A percentile compares a stretch with the other conserved stretches of the same genome.
phyloP scores from a whole-genome alignment of 371 early-diverging fungal species.

The Apophysomyces sp. region DNA sequence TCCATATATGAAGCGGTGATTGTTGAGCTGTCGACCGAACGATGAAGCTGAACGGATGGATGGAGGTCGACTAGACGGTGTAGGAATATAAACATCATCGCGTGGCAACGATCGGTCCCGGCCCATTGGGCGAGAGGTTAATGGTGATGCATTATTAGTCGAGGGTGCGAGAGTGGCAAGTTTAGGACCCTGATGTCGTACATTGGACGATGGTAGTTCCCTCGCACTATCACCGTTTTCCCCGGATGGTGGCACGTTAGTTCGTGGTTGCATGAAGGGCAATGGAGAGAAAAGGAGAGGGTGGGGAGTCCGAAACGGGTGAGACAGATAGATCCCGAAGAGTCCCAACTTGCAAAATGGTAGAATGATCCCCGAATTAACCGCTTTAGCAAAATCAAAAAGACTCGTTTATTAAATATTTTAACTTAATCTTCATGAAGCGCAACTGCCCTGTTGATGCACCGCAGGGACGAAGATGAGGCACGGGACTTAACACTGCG shows the following conservation, averaged over 20 bases:
- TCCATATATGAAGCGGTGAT: slow-evolving; percentile 22
- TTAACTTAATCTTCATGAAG: background rate
- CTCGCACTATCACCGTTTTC: background rate
- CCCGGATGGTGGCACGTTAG: background rate
- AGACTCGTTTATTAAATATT: background rate
- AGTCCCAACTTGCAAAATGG: background rate
- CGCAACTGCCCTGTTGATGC: too few species aligned
- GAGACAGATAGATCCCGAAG: background rate
- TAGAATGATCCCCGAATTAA: too few species aligned
- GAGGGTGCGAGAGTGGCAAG: background rate
- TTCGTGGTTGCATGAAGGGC: background rate
- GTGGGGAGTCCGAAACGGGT: background rate
- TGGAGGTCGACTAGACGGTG: slow-evolving; percentile 28
- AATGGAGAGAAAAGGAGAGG: background rate
- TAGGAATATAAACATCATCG: slow-evolving; percentile 22
- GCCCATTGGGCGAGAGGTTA: slow-evolving; percentile 15
- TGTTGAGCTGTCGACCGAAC: slow-evolving; percentile 26
- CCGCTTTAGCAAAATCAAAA: background rate
- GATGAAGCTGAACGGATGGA: slow-evolving; percentile 47
- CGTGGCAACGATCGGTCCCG: slow-evolving; percentile 40
- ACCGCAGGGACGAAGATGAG: background rate
- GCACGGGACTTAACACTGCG: background rate
- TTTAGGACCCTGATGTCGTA: background rate
- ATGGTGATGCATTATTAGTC: background rate
- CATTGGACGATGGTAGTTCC: background rate